Conservation (phyloP, 129 eudicot genomes). For the Artemisia tridentata region DNA sequence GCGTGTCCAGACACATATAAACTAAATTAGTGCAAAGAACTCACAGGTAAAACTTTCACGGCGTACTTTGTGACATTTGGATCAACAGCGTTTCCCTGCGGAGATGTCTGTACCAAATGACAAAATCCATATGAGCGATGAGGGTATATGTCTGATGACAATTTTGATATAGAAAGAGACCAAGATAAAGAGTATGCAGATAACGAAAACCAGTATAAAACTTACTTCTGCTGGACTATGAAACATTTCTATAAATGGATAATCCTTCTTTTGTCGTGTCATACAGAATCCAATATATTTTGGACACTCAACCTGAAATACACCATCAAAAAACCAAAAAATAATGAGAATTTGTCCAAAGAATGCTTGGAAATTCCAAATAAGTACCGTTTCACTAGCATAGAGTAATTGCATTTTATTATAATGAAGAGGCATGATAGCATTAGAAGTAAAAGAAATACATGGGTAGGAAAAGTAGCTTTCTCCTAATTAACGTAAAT, state of each 20-base stretch:
- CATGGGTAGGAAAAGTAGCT: no score
- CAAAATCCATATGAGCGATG: not conserved
- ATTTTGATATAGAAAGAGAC: no score
- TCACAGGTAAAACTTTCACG: conserved; percentile 86
- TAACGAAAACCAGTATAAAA: not conserved
- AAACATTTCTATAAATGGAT: conserved; percentile 86
- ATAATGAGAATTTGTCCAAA: not conserved
- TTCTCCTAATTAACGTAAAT: no score
- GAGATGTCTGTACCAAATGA: conserved; percentile 55
- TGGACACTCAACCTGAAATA: conserved; percentile 88
- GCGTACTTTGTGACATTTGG: conserved; percentile 85
- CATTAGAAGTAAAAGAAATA: no score
- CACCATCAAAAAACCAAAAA: conserved; percentile 20
- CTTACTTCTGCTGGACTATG: conserved; percentile 88
- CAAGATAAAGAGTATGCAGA: not conserved
- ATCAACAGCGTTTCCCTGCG: conserved; percentile 71
- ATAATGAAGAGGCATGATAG: no score
- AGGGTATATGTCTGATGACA: no score
- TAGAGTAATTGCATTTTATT: no score
- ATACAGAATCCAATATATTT: conserved; percentile 96
- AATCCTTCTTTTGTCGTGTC: conserved; percentile 84
- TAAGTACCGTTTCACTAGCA: not conserved
- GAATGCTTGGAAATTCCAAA: not conserved
- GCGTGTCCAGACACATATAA: not conserved
- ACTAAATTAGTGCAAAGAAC: conserved; percentile 30